phyloP scores from a whole-genome alignment of 2,329 filamentous ascomycete genomes.

The Fusarium brachygibbosum region DNA sequence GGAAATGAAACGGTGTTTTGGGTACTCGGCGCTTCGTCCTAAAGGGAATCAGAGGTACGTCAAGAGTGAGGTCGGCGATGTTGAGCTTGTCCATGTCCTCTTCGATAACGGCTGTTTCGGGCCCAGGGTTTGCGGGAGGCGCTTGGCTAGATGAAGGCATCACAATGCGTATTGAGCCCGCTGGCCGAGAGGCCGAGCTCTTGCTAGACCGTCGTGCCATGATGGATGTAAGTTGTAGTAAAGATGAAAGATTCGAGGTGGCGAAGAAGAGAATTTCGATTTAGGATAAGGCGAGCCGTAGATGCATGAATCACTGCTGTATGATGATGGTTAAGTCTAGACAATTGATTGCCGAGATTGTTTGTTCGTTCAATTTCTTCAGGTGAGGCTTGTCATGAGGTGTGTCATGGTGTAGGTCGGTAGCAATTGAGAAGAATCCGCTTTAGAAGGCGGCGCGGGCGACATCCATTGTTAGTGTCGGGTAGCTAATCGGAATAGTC shows the following conservation, averaged over 20 bases:
- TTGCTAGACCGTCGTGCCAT: conserved; percentile 48
- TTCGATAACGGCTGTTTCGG: conserved; percentile 53
- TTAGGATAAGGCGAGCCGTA: conserved; percentile 9
- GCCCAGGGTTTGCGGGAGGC: conserved; percentile 51
- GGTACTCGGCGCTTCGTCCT: conserved; percentile 51
- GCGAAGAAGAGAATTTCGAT: conserved; percentile 31
- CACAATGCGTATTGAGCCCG: conserved; percentile 42
- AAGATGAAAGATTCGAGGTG: conserved; percentile 5
- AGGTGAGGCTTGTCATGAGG: conserved; percentile 60
- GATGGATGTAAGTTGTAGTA: conserved; percentile 5
- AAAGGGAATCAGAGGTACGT: conserved; percentile 54
- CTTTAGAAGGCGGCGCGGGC: conserved; percentile 62
- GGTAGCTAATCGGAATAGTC: conserved; percentile 31
- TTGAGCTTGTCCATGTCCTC: conserved; percentile 58
- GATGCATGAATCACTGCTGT: neutral
- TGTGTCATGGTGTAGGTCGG: conserved; percentile 66
- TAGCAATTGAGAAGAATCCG: conserved; percentile 54
- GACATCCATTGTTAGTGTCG: conserved; percentile 42
- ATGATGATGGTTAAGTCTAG: conserved; percentile 5
- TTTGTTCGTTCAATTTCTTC: conserved; percentile 38
- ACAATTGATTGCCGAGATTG: neutral
- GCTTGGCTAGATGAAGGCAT: conserved; percentile 22
- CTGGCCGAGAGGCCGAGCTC: conserved; percentile 34
- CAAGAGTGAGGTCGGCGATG: conserved; percentile 61
- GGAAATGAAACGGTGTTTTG: conserved; percentile 70